Base-by-base conservation (phyloP, 345 rosid genomes). In the Angophora floribunda region DNA sequence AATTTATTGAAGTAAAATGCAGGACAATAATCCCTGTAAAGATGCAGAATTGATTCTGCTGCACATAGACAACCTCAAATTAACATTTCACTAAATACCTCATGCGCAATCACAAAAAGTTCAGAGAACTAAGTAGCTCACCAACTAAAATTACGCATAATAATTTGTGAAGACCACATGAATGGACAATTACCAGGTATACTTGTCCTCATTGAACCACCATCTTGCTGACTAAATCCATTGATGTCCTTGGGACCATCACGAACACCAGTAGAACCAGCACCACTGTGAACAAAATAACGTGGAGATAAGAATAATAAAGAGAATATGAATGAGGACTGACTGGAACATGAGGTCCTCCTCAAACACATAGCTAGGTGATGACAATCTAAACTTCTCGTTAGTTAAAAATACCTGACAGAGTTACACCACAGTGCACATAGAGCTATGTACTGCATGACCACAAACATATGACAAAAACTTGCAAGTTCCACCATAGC, bases 201-300 rank as follows among this genome's bases (percentile, higher is more conserved):
- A 5, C 11, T 15, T 21, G 49, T 41, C 84, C 8, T 36, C 84
- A 75, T 9, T 10, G 84, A 75, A 55, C 85, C 67, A 84, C 86
- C 80, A 85, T 57, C 50, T 52, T 89, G 91, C 70, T 89, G 88
- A 59, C 67, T 59, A 49, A 26, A 70, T 51, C 89, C 89, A 36
- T 88, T 88, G 24, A 57, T 87, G 75, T 88, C 90, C 86, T n/a
- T 87, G 13, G 28, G 80, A 63, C 86, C 89, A 87, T 86, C 90
- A 79, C 59, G n/a, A 87, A 86, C 88, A 49, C 87, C 86, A 85
- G 44, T 49, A 89, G 75, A 90, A 87, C 8, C 87, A 86, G 75
- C 53, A 88, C 80, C 89, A 87, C 92, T 87, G 88, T 49, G 41
- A 41, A 63, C 49, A 87, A 79, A 87, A 51, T 14, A 16, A 67